Conservation (phyloP, 78 protist species). For the Pigoraptor vietnamica region DNA sequence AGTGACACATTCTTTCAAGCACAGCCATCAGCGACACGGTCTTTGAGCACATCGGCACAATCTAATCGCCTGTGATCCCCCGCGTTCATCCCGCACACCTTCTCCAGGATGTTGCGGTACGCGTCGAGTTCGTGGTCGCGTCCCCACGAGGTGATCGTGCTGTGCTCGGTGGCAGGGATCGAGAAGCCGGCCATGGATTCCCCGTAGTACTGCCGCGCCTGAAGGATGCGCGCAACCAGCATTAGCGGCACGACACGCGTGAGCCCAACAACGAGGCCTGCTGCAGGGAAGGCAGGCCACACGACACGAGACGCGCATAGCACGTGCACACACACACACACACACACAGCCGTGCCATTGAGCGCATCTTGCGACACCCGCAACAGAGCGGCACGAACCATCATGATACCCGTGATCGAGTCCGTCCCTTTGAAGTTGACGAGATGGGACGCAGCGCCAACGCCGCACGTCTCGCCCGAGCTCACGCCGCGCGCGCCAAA, state of each 20-base stretch:
- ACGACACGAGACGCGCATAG: neutral
- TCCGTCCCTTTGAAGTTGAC: conserved; percentile 47
- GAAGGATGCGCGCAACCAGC: neutral
- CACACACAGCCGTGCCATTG: neutral
- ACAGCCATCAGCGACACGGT: too few relatives aligned
- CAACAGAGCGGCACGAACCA: neutral
- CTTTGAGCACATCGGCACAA: too few relatives aligned
- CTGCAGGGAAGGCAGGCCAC: too few relatives aligned
- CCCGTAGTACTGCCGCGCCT: conserved; percentile 10
- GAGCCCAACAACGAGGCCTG: too few relatives aligned
- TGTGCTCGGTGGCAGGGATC: conserved; percentile 49
- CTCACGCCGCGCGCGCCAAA: conserved; percentile 39
- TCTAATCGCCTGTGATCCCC: too few relatives aligned
- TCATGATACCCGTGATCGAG: conserved; percentile 16
- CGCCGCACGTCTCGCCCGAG: conserved; percentile 19
- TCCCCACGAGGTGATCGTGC: conserved; percentile 39
- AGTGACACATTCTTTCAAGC: too few relatives aligned
- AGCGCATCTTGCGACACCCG: neutral
- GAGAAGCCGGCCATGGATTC: conserved; percentile 1
- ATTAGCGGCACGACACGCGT: too few relatives aligned
- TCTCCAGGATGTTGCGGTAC: conserved; percentile 6
- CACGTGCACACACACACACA: neutral
- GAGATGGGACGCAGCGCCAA: conserved; percentile 36
- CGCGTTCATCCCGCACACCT: neutral
- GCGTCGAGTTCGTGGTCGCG: conserved; percentile 11